Conservation (phyloP, 2,329 filamentous ascomycete species). For the Phialocephala sp. region DNA sequence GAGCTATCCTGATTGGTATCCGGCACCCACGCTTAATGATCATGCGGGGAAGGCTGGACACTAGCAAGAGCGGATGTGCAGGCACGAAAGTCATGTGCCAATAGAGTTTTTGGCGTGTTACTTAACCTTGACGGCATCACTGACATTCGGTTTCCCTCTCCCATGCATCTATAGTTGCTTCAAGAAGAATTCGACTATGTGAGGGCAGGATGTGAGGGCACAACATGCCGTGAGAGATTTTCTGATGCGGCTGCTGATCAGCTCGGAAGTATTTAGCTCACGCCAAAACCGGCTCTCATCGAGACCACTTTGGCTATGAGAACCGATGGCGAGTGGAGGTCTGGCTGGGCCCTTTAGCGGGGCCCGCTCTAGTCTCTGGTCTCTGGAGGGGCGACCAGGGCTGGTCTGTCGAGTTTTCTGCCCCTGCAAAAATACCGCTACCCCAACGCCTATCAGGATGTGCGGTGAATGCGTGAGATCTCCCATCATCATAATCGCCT, state of each 20-base stretch:
- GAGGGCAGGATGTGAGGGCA: not conserved
- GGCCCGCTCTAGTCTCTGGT: not conserved
- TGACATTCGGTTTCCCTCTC: conserved; percentile 8
- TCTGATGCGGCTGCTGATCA: conserved; percentile 2
- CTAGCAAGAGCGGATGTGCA: conserved; percentile 16
- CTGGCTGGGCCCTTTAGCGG: conserved; percentile 15
- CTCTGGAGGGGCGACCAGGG: conserved; percentile 1
- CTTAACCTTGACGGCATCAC: conserved; percentile 16
- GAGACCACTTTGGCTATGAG: not conserved
- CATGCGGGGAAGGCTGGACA: conserved; percentile 13
- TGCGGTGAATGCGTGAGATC: conserved; percentile 8
- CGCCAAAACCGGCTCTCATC: not conserved
- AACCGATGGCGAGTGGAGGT: conserved; percentile 1
- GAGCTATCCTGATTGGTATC: conserved; percentile 11
- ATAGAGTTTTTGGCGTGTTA: conserved; percentile 17
- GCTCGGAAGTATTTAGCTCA: conserved; percentile 1
- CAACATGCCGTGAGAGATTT: conserved; percentile 5
- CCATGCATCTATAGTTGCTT: not conserved
- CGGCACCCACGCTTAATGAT: conserved; percentile 4
- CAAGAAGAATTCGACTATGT: not conserved
- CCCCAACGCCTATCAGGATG: conserved; percentile 1
- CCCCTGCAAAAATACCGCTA: conserved; percentile 14
- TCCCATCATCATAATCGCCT: conserved; percentile 14
- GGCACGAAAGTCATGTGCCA: conserved; percentile 18
- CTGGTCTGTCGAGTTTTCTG: not conserved